Conservation (phyloP, 306 rosid species). For the Trifolium repens region DNA sequence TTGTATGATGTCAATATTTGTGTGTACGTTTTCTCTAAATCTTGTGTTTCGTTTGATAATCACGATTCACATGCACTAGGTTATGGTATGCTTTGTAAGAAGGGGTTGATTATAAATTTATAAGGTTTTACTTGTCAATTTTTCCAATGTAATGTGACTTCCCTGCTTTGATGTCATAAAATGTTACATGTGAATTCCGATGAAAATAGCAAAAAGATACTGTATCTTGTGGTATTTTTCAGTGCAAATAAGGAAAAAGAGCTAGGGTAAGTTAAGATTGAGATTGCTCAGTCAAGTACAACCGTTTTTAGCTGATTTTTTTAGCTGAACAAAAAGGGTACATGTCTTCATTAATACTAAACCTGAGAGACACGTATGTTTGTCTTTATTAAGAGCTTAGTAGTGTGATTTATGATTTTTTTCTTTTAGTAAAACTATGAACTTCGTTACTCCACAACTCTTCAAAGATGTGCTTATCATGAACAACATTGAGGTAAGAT, state of each 20-base stretch:
- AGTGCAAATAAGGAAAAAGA: not conserved
- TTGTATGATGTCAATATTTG: not conserved
- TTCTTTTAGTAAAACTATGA: too few relatives aligned
- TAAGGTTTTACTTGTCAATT: not conserved
- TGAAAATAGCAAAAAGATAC: not conserved
- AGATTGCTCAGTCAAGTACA: not conserved
- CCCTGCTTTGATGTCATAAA: not conserved
- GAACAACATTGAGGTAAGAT: too few relatives aligned
- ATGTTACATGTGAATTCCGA: not conserved
- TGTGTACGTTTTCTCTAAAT: slow-evolving; percentile 7
- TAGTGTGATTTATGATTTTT: too few relatives aligned
- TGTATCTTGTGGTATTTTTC: not conserved
- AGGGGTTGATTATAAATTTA: not conserved
- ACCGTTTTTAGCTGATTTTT: not conserved
- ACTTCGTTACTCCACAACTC: too few relatives aligned
- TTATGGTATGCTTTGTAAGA: not conserved
- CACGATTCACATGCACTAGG: not conserved
- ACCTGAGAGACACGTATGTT: too few relatives aligned
- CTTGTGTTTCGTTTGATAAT: not conserved
- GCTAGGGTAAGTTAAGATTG: not conserved
- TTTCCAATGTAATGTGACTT: not conserved
- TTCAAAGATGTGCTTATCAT: too few relatives aligned
- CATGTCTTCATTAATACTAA: not conserved
- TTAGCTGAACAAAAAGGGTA: not conserved
- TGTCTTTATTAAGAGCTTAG: too few relatives aligned